Percentiles rank a stretch among this genome's conserved stretches.
Conservation (phyloP, 2,329 filamentous ascomycete species). For the Diaporthe nobilis region DNA sequence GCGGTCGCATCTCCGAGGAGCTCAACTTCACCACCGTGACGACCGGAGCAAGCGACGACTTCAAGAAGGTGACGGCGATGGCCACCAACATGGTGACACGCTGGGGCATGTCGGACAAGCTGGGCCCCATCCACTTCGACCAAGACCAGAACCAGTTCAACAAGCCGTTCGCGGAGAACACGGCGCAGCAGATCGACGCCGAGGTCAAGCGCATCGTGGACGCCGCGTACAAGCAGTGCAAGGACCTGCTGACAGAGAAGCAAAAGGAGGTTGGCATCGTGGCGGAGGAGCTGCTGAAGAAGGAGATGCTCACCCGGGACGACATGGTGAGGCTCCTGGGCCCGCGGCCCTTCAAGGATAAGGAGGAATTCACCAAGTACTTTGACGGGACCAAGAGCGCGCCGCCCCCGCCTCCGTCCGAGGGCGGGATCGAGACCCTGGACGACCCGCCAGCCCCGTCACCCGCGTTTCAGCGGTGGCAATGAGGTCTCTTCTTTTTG, state of each 20-base stretch:
- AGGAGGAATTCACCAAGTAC: conserved; percentile 94
- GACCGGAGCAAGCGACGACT: conserved; percentile 94
- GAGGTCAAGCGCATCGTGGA: conserved; percentile 95
- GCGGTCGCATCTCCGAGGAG: conserved; percentile 94
- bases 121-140: conserved; percentile 93
- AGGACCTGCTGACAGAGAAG: conserved; percentile 84
- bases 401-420: conserved; percentile 68
- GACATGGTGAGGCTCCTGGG: conserved; percentile 93
- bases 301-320: conserved; percentile 92
- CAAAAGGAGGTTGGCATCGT: conserved; percentile 90
- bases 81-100: conserved; percentile 99
- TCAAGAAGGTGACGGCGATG: conserved; percentile 98
- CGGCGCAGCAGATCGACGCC: conserved; percentile 89
- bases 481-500: conserved; percentile 9
- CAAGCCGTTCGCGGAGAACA: conserved; percentile 97
- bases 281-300: conserved; percentile 91
- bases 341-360: conserved; percentile 85
- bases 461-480: conserved; percentile 54
- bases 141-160: conserved; percentile 85
- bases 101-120: conserved; percentile 97
- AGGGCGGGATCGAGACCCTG: conserved; percentile 58
- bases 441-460: conserved; percentile 50
- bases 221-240: conserved; percentile 92
- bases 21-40: conserved; percentile 97
- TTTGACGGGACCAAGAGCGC: conserved; percentile 75